phyloP scores from a whole-genome alignment of 1,139 yeast genomes.

The Yamadazyma siamensis region DNA sequence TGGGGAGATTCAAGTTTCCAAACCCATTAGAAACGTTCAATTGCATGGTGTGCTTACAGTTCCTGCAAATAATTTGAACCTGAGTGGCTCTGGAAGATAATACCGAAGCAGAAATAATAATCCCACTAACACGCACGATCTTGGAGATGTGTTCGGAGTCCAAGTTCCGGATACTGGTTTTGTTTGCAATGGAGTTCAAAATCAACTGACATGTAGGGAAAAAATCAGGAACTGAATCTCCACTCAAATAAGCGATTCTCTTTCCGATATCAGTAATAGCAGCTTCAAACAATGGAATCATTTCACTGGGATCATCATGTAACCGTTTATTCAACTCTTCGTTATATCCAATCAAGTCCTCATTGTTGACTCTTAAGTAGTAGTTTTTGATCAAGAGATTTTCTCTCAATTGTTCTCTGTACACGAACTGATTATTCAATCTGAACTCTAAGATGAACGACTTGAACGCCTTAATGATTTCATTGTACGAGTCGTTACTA shows the following conservation, averaged over 20 bases:
- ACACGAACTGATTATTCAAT: constrained; percentile 75
- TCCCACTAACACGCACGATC: constrained; percentile 89
- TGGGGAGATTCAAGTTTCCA: constrained; percentile 77
- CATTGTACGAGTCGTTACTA: constrained; percentile 66
- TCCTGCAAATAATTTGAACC: constrained; percentile 82
- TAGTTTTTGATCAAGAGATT: constrained; percentile 77
- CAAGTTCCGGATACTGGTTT: constrained; percentile 72
- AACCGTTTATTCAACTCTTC: constrained; percentile 85
- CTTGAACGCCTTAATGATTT: constrained; percentile 75
- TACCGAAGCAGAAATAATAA: constrained; percentile 88
- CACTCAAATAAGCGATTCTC: constrained; percentile 62
- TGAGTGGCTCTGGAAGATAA: constrained; percentile 83
- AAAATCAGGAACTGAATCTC: constrained; percentile 50
- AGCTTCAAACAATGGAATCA: constrained; percentile 82
- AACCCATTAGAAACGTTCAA: constrained; percentile 70
- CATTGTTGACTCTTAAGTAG: constrained; percentile 72
- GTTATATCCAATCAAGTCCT: constrained; percentile 81
- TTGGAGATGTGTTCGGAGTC: constrained; percentile 88
- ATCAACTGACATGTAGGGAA: constrained; percentile 86
- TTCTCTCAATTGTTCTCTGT: constrained; percentile 89
- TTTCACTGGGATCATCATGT: constrained; percentile 83
- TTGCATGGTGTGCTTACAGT: constrained; percentile 77
- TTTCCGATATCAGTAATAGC: constrained; percentile 92
- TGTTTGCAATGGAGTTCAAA: constrained; percentile 68
- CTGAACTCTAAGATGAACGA: constrained; percentile 83